Evolutionary conservation across 192 early-diverging fungal genomes (phyloP), one percentile per base, ranked within the genome.

Genomic region (Umbelopsis vinacea): DNA sequence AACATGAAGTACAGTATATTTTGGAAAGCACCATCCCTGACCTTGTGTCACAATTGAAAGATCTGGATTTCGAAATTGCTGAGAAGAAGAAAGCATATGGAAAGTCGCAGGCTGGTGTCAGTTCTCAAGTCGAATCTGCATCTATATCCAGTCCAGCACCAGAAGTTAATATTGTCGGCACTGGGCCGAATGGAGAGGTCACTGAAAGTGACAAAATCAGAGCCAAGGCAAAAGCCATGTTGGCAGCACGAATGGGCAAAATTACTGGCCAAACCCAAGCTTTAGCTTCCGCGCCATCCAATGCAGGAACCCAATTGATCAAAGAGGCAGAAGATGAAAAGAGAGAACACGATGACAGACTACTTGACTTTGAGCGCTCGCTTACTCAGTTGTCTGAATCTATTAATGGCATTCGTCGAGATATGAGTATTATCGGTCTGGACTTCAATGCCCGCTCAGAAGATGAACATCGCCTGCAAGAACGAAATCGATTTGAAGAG

Each of bases 191-290:
- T 6, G 87, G 87, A 4, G 26, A 77, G 23, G 63, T 85, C 22
- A 86, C 87, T 4, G 85, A 86, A 21, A 71, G 78, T 23, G 87
- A 88, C 67, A 78, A 74, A 46, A 85, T 84, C 57, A 82, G 81
- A 37, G 85, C 87, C 14, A 86, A 81, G 52, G 83, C 83, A 17
- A 80, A 83, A 55, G 74, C 84, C 14, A 86, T 89, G 87, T 69
- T 87, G 66, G 85, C 85, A 67, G 82, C 83, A 53, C 76, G 82
- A 17, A 79, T 85, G 71, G 79, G 80, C 3, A 80, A 76, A 7
- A 71, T 82, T 11, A 81, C 80, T 29, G 80, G 82, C 14, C 43
- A 52, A 4, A 66, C 66, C 7, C 69, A 79, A 48, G 74, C 57
- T 37, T 17, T 63, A 11, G 33, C 29, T 19, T 63, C 68, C 22